Evolutionary conservation across 23 red algal genomes (phyloP).

Genomic region (Gracilaria vermiculophylla): DNA sequence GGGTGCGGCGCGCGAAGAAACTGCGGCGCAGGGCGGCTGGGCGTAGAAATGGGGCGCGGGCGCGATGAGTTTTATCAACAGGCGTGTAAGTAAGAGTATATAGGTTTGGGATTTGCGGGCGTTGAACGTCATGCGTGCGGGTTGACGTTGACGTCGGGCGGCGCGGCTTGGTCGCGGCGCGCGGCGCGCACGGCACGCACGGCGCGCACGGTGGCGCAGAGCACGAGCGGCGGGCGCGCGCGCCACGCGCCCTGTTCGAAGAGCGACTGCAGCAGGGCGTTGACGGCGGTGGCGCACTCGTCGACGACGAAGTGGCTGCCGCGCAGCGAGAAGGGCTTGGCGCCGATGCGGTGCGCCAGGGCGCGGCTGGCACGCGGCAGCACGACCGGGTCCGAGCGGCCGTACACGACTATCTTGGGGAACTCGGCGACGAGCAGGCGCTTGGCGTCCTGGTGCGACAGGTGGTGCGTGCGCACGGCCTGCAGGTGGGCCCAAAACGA

Average conservation of each 20-base stretch:
- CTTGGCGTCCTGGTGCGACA: constrained; percentile 13
- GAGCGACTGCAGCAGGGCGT: background rate
- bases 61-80: too few relatives aligned
- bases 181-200: too few relatives aligned
- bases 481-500: constrained; percentile 40
- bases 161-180: too few relatives aligned
- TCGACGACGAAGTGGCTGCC: constrained; percentile 41
- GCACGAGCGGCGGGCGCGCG: background rate
- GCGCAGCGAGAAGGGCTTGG: background rate
- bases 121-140: too few relatives aligned
- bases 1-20: too few relatives aligned
- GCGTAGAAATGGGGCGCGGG: too few relatives aligned
- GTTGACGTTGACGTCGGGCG: too few relatives aligned
- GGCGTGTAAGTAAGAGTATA: too few relatives aligned
- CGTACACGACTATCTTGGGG: constrained; percentile 37
- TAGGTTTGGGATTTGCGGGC: too few relatives aligned
- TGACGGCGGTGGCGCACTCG: constrained; percentile 15
- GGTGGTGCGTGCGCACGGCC: constrained; percentile 14
- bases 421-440: background rate
- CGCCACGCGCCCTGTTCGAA: background rate
- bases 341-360: constrained; percentile 35
- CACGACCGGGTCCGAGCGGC: constrained; percentile 14
- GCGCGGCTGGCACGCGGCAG: constrained; percentile 33
- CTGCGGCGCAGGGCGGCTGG: too few relatives aligned
- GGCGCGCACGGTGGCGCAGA: too few relatives aligned